Percentiles rank a stretch among this genome's conserved stretches.
phyloP scores from a whole-genome alignment of 306 rosid species.

The Castanea crenata region DNA sequence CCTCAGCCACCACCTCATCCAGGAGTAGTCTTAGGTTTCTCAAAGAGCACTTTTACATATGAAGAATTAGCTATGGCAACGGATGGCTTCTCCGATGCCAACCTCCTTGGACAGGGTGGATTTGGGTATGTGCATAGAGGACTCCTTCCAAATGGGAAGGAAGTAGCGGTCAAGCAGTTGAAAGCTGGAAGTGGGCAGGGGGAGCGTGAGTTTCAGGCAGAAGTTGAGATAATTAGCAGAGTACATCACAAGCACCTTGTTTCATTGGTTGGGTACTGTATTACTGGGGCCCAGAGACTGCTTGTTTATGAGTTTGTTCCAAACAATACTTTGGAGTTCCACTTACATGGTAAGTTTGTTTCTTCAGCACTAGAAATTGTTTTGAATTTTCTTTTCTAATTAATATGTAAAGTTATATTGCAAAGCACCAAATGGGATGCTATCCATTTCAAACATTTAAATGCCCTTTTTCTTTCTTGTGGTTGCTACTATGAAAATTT shows the following conservation, averaged over 20 bases:
- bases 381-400: neutral
- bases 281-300: slow-evolving; percentile 67
- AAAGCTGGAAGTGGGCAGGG: slow-evolving; percentile 99
- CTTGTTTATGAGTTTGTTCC: slow-evolving; percentile 94
- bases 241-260: slow-evolving; percentile 97
- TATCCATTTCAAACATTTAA: neutral
- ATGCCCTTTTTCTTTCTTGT: neutral
- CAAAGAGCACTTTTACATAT: slow-evolving; percentile 71
- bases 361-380: neutral
- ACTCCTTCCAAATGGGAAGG: slow-evolving; percentile 88
- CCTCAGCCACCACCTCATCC: slow-evolving; percentile 74
- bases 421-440: neutral
- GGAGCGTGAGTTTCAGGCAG: slow-evolving; percentile 95
- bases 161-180: slow-evolving; percentile 89
- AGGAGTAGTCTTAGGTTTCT: slow-evolving; percentile 54
- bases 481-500: neutral
- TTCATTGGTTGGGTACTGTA: slow-evolving; percentile 93
- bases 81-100: slow-evolving; percentile 92
- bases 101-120: slow-evolving; percentile 96
- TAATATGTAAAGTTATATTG: neutral
- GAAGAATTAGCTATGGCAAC: slow-evolving; percentile 91
- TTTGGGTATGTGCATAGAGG: slow-evolving; percentile 96
- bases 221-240: slow-evolving; percentile 93
- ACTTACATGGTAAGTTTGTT: slow-evolving; percentile 67
- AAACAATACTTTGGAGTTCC: slow-evolving; percentile 86